Percentiles rank a stretch among this genome's conserved stretches.
These are phyloP conservation scores for Debaryomyces hansenii DNA, from an alignment of 805 yeast species.

Conservation along the genomic window DNA sequence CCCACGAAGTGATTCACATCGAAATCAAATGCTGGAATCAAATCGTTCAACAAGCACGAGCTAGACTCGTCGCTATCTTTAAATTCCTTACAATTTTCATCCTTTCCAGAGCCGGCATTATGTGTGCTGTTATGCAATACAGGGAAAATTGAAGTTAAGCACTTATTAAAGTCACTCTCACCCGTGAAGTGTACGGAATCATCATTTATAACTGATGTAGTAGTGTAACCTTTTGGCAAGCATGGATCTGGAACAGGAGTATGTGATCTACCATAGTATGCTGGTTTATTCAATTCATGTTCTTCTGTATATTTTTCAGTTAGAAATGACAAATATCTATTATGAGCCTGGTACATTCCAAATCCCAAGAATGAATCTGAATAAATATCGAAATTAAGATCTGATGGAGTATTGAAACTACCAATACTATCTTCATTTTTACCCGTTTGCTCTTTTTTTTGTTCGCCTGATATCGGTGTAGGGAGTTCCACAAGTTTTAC, in stretches of 20 bases:
- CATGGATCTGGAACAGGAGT: slow-evolving; percentile 55
- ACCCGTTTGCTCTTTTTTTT: neutral
- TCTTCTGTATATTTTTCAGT: slow-evolving; percentile 18
- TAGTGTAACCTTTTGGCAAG: slow-evolving; percentile 47
- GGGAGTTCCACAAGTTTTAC: slow-evolving; percentile 43
- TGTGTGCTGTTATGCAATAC: slow-evolving; percentile 38
- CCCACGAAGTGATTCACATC: slow-evolving; percentile 59
- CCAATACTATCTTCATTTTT: slow-evolving; percentile 3
- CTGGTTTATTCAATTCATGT: slow-evolving; percentile 9
- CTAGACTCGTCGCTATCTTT: slow-evolving; percentile 30
- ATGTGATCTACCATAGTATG: slow-evolving; percentile 13
- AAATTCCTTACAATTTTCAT: slow-evolving; percentile 31
- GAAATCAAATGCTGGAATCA: slow-evolving; percentile 58
- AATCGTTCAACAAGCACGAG: slow-evolving; percentile 53
- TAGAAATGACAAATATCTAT: slow-evolving; percentile 42
- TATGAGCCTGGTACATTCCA: slow-evolving; percentile 59
- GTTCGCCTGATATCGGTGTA: slow-evolving; percentile 7
- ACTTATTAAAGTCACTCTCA: slow-evolving; percentile 48
- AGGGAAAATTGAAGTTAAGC: slow-evolving; percentile 49
- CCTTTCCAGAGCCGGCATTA: slow-evolving; percentile 16
- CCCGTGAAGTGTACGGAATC: slow-evolving; percentile 46
- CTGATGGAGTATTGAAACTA: slow-evolving; percentile 18
- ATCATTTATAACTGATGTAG: slow-evolving; percentile 21
- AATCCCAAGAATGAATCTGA: slow-evolving; percentile 60
- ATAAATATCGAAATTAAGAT: slow-evolving; percentile 43